phyloP scores from a whole-genome alignment of 257 asterid species.

The Coffea canephora region DNA sequence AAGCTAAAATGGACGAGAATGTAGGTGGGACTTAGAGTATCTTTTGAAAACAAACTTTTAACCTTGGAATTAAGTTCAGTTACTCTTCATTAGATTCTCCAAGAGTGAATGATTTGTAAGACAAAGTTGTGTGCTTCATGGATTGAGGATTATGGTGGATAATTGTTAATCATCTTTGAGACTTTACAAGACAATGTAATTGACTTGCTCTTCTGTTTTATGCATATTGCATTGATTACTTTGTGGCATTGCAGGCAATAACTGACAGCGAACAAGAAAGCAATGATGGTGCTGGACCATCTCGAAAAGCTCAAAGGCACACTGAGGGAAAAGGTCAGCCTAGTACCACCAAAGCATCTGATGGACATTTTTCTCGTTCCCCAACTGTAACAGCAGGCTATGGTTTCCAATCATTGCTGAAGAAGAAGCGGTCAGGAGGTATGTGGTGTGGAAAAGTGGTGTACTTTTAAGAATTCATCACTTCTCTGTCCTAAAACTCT shows the following conservation, averaged over 20 bases:
- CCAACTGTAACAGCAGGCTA: slow-evolving; percentile 46
- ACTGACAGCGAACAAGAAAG: slow-evolving; percentile 89
- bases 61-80: neutral
- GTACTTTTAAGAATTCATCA: neutral
- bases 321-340: slow-evolving; percentile 66
- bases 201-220: neutral
- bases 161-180: neutral
- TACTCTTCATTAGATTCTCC: neutral
- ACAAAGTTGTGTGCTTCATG: neutral
- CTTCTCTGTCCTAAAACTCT: neutral
- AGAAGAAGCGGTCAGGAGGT: slow-evolving; percentile 94
- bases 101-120: neutral
- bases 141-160: neutral
- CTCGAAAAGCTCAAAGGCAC: slow-evolving; percentile 72
- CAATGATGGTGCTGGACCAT: slow-evolving; percentile 76
- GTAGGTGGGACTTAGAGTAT: neutral
- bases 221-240: slow-evolving; percentile 20
- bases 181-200: neutral
- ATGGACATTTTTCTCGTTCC: slow-evolving; percentile 41
- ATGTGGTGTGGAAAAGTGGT: slow-evolving; percentile 25
- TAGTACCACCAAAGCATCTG: slow-evolving; percentile 49
- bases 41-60: neutral
- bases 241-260: slow-evolving; percentile 59
- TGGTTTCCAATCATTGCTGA: slow-evolving; percentile 57
- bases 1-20: too few species aligned